Evolutionary conservation across 768 basidiomycete species (phyloP).

Genomic region (Lyophyllum shimeji): DNA sequence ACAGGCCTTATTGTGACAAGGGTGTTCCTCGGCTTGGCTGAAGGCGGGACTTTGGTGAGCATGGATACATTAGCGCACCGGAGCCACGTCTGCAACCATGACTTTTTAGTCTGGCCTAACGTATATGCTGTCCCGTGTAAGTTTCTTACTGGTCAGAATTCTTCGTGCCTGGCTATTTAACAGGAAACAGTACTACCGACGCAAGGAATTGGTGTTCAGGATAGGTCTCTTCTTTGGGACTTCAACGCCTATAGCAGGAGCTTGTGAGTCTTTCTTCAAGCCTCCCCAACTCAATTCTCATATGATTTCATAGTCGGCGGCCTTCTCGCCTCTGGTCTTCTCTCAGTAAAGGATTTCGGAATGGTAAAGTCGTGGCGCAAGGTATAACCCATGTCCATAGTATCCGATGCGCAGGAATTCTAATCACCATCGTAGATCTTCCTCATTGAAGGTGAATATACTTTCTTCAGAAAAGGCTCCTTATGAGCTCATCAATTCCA

Average conservation of each 20-base stretch:
- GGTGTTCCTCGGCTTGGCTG: conserved; percentile 25
- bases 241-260: conserved; percentile 33
- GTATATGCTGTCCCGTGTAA: conserved; percentile 21
- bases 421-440: conserved; percentile 30
- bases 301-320: conserved; percentile 29
- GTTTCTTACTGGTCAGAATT: not conserved
- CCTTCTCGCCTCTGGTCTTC: conserved; percentile 36
- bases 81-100: not conserved
- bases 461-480: not conserved
- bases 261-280: conserved; percentile 23
- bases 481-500: conserved; percentile 2
- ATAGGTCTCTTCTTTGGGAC: conserved; percentile 35
- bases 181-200: conserved; percentile 29
- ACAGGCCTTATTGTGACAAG: conserved; percentile 21
- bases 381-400: conserved; percentile 15
- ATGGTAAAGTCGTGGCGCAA: conserved; percentile 33
- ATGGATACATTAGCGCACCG: not conserved
- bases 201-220: conserved; percentile 31
- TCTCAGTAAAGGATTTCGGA: conserved; percentile 32
- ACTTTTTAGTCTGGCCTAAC: conserved; percentile 18
- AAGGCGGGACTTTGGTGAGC: conserved; percentile 24
- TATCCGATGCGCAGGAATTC: not conserved
- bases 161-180: not conserved
- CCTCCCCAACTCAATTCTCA: not conserved
- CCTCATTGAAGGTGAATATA: conserved; percentile 35